Evolutionary conservation across 805 yeast species (phyloP).

Genomic region (Candida ficus): DNA sequence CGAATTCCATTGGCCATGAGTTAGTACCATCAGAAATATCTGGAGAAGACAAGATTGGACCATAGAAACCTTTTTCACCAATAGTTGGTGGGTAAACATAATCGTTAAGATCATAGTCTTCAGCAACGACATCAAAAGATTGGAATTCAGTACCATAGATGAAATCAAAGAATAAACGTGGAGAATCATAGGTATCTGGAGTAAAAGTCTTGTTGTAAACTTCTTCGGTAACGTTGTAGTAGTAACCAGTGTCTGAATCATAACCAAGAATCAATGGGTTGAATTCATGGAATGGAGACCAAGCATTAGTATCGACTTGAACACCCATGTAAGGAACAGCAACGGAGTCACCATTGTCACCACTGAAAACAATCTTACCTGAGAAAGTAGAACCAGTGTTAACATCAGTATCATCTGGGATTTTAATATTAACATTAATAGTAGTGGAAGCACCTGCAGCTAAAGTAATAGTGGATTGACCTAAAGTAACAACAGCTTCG

Average conservation of each 20-base stretch:
- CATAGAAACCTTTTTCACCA: slow-evolving; percentile 9
- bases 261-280: slow-evolving; percentile 7
- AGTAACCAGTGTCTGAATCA: neutral
- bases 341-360: slow-evolving; percentile 14
- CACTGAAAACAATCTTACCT: slow-evolving; percentile 12
- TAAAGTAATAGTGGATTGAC: slow-evolving; percentile 4
- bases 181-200: slow-evolving; percentile 3
- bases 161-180: slow-evolving; percentile 6
- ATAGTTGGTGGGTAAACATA: slow-evolving; percentile 8
- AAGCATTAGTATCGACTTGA: slow-evolving; percentile 7
- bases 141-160: slow-evolving; percentile 10
- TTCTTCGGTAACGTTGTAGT: slow-evolving; percentile 7
- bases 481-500: slow-evolving; percentile 6
- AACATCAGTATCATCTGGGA: slow-evolving; percentile 3
- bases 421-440: slow-evolving; percentile 7
- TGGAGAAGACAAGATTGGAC: slow-evolving; percentile 5
- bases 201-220: neutral
- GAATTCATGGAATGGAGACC: slow-evolving; percentile 8
- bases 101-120: slow-evolving; percentile 7
- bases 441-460: slow-evolving; percentile 13
- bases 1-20: slow-evolving; percentile 7
- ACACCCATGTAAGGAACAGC: slow-evolving; percentile 18
- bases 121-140: slow-evolving; percentile 14
- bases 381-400: slow-evolving; percentile 6
- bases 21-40: slow-evolving; percentile 1